Base-by-base conservation (phyloP, 371 early-diverging fungal species). In the Circinella minor region DNA sequence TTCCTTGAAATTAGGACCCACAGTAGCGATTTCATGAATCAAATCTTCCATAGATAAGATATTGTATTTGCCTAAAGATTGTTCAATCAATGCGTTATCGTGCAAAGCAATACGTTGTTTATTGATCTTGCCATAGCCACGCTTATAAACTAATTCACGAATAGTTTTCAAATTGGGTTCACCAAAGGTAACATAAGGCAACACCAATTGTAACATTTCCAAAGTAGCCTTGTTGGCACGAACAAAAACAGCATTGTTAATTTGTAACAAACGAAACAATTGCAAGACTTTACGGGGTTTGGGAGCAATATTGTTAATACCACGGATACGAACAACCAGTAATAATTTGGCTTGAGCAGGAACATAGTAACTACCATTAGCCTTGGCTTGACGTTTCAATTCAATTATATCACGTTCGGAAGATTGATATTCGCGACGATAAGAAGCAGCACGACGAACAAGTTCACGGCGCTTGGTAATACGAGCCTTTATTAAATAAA, bases 141-240 rank as follows among this genome's bases (percentile, higher is more conserved):
- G 97, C 93, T 98, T 99, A 96, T 99, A 99, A 88, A 99, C 86
- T 66, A 99, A 89, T 89, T 98, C 99, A 81, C 98, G 96, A 81
- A 99, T 94, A 60, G 98, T 89, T 92, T 99, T 99, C 76, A 98
- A 88, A 92, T 98, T 97, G 84, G 99, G 98, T 71, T 92, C 92
- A 80, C 99, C 98, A 80, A 90, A 94, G 73, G 99, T 94, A 69
- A 99, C 92, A 88, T 97, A 99, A 77, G 99, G 99, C 75, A 93
- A 92, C 75, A 99, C 92, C 86, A 97, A 89, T 85, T 98, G 95
- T 62, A 99, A 93, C 98, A 99, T 98, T 84, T 97, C 93, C 75
- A 92, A 89, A 71, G 98, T 99, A 66, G 99, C 98, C 92, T 95
- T 95, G 92, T 96, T 99, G 77, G 99, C 93, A 70, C 92, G 92